These are phyloP conservation scores for Ananas comosus DNA, from an alignment of 176 grass and related monocot species.

Conservation along the genomic window DNA sequence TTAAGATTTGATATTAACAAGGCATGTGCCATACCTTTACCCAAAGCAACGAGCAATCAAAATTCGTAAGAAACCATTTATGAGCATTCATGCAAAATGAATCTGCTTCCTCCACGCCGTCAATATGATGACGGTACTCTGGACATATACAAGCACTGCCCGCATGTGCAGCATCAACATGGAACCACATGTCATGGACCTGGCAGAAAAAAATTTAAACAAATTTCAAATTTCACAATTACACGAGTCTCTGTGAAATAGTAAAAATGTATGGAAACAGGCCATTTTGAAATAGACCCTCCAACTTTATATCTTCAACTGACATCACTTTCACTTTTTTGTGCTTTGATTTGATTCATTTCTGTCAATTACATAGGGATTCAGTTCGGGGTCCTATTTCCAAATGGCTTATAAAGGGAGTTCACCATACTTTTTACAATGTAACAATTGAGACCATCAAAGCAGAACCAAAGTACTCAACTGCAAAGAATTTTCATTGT, in stretches of 20 bases:
- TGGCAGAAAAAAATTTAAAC: constrained; percentile 9
- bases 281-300: too few relatives aligned
- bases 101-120: constrained; percentile 82
- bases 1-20: background rate
- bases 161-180: constrained; percentile 79
- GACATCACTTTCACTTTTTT: too few relatives aligned
- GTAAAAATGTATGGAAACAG: too few relatives aligned
- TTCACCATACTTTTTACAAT: too few relatives aligned
- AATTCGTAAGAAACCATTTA: constrained; percentile 81
- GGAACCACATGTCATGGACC: constrained; percentile 58
- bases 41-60: constrained; percentile 72
- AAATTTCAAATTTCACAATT: too few relatives aligned
- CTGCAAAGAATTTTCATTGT: background rate
- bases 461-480: background rate
- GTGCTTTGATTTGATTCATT: too few relatives aligned
- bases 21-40: constrained; percentile 42
- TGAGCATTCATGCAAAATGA: constrained; percentile 94
- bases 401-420: too few relatives aligned
- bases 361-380: too few relatives aligned
- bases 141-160: constrained; percentile 75
- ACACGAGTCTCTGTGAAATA: too few relatives aligned
- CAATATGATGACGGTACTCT: constrained; percentile 59
- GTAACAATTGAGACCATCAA: too few relatives aligned
- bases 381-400: too few relatives aligned
- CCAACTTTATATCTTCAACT: too few relatives aligned